phyloP scores from a whole-genome alignment of 768 basidiomycete genomes.

The Macrocybe gigantea region DNA sequence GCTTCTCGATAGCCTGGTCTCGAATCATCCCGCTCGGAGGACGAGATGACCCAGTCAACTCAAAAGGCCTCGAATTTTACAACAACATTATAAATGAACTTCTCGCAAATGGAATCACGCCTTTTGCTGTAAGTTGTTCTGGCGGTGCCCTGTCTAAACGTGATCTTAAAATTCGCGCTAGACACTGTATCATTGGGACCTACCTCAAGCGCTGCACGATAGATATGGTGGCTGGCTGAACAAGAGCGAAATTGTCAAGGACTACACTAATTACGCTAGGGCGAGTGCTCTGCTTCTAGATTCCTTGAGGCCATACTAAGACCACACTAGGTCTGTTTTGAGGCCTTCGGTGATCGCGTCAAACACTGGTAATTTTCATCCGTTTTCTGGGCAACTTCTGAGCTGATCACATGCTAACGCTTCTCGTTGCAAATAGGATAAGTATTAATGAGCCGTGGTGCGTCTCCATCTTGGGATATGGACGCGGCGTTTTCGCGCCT shows the following conservation, averaged over 20 bases:
- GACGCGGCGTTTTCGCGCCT: constrained; percentile 65
- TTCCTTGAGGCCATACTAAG: background rate
- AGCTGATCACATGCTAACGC: constrained; percentile 16
- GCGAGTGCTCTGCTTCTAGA: constrained; percentile 25
- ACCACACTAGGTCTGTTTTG: constrained; percentile 55
- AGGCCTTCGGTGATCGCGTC: constrained; percentile 70
- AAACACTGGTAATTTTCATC: constrained; percentile 51
- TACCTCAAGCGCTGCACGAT: constrained; percentile 69
- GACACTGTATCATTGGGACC: constrained; percentile 78
- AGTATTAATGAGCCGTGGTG: constrained; percentile 79
- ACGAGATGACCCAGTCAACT: constrained; percentile 67
- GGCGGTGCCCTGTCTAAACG: background rate
- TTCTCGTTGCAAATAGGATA: constrained; percentile 34
- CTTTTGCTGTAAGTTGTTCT: constrained; percentile 42
- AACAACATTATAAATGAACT: constrained; percentile 65
- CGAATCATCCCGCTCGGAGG: constrained; percentile 72
- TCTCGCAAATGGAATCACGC: constrained; percentile 55
- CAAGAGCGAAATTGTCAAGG: constrained; percentile 62
- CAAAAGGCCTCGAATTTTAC: constrained; percentile 65
- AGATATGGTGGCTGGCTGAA: constrained; percentile 74
- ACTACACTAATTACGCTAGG: constrained; percentile 56
- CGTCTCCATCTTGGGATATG: constrained; percentile 65
- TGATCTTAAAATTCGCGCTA: constrained; percentile 15
- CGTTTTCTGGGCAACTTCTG: background rate
- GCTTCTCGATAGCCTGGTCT: constrained; percentile 75